phyloP scores from a whole-genome alignment of 768 basidiomycete species.

The Lentinula guzmanii region DNA sequence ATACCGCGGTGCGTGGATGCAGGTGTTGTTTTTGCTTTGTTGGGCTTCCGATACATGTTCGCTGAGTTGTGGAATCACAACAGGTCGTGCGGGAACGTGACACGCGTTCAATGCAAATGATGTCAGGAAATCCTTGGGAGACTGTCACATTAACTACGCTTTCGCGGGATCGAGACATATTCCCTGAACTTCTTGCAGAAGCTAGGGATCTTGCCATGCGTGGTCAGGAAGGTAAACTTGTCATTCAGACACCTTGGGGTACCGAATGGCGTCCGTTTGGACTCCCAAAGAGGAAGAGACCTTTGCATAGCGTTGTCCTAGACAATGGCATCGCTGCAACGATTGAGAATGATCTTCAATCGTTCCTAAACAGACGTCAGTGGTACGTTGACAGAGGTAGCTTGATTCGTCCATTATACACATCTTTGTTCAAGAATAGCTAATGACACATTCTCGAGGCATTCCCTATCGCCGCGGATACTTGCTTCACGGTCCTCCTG shows the following conservation, averaged over 20 bases:
- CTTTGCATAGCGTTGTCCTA: constrained; percentile 85
- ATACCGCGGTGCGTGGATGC: constrained; percentile 92
- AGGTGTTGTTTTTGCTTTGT: constrained; percentile 41
- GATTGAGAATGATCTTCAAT: constrained; percentile 74
- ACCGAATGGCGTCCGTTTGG: constrained; percentile 97
- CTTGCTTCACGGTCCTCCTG: constrained; percentile 92
- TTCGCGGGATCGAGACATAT: constrained; percentile 77
- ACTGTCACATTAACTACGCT: constrained; percentile 92
- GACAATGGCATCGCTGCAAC: constrained; percentile 76
- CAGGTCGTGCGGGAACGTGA: constrained; percentile 95
- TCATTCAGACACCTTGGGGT: constrained; percentile 96
- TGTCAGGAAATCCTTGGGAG: constrained; percentile 95
- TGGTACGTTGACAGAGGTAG: constrained; percentile 97
- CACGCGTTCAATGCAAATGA: constrained; percentile 84
- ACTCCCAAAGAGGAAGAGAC: constrained; percentile 79
- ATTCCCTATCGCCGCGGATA: constrained; percentile 97
- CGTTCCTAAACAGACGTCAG: constrained; percentile 75
- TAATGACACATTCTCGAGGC: constrained; percentile 38
- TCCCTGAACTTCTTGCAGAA: constrained; percentile 76
- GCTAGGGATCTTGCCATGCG: constrained; percentile 85
- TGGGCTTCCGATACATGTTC: neutral
- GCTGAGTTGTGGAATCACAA: neutral
- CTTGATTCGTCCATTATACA: constrained; percentile 13
- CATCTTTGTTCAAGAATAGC: neutral
- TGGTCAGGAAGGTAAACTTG: constrained; percentile 88